Conservation (phyloP, 2,329 filamentous ascomycete genomes). For the Phaeophleospora eucalypticola region DNA sequence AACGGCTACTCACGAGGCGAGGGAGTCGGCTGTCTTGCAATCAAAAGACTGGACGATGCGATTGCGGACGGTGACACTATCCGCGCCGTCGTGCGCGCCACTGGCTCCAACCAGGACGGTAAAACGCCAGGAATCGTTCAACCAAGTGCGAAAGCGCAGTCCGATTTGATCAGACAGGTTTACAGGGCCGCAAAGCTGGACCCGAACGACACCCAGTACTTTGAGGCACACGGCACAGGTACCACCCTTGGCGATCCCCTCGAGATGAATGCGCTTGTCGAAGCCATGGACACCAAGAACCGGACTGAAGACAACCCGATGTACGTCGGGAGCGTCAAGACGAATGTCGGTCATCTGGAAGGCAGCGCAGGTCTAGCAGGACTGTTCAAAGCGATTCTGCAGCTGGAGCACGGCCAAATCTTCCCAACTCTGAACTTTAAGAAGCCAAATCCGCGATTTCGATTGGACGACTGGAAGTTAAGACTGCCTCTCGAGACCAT, state of each 20-base stretch:
- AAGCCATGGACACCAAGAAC: background rate
- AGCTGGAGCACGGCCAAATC: conserved; percentile 23
- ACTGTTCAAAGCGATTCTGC: conserved; percentile 20
- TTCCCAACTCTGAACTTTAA: conserved; percentile 25
- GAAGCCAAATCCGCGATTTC: conserved; percentile 29
- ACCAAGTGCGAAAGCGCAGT: conserved; percentile 16
- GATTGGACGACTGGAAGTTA: conserved; percentile 12
- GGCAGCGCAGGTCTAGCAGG: conserved; percentile 13
- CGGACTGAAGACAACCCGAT: background rate
- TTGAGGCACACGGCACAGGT: conserved; percentile 23
- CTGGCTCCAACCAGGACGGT: conserved; percentile 25
- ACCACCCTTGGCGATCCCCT: conserved; percentile 14
- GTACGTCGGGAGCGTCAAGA: conserved; percentile 24
- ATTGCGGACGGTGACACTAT: conserved; percentile 17
- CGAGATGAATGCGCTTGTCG: conserved; percentile 1
- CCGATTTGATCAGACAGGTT: conserved; percentile 11
- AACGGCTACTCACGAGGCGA: conserved; percentile 54
- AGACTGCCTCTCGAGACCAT: conserved; percentile 3
- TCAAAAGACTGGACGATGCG: conserved; percentile 14
- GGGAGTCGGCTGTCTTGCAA: conserved; percentile 39
- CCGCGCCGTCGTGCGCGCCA: conserved; percentile 36
- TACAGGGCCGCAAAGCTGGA: conserved; percentile 13
- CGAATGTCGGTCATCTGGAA: conserved; percentile 23
- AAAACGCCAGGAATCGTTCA: conserved; percentile 14
- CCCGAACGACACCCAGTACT: conserved; percentile 10